phyloP scores from a whole-genome alignment of 2,329 filamentous ascomycete species.

The Aspergillus unguis region DNA sequence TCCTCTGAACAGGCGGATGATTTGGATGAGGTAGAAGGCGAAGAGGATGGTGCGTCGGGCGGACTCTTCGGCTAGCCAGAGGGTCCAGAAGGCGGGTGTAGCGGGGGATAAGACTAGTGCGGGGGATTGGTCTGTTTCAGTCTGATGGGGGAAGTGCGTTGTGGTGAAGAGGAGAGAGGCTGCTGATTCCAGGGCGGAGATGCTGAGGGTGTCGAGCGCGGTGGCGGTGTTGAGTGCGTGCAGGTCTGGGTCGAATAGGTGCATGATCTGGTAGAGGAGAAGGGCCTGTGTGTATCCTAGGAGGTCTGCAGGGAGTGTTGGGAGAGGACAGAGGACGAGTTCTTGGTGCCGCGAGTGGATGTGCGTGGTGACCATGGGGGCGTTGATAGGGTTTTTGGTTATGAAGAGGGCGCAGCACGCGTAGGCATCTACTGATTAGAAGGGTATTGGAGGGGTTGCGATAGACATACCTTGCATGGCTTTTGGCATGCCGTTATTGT shows the following conservation, averaged over 20 bases:
- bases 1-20: constrained; percentile 24
- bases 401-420: constrained; percentile 54
- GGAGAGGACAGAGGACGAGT: constrained; percentile 37
- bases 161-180: constrained; percentile 19
- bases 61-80: constrained; percentile 55
- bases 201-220: constrained; percentile 35
- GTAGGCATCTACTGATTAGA: constrained; percentile 42
- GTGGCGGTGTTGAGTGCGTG: constrained; percentile 37
- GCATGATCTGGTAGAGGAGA: constrained; percentile 50
- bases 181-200: constrained; percentile 25
- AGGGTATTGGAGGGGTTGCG: neutral
- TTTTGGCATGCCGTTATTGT: constrained; percentile 51
- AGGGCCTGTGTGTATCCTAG: constrained; percentile 50
- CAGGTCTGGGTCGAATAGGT: constrained; percentile 53
- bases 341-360: constrained; percentile 47
- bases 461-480: constrained; percentile 46
- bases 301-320: constrained; percentile 23
- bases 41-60: constrained; percentile 52
- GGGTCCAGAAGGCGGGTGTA: constrained; percentile 47
- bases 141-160: constrained; percentile 18
- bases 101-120: constrained; percentile 17
- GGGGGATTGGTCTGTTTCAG: constrained; percentile 1
- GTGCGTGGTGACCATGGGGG: constrained; percentile 47
- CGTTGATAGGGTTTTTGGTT: constrained; percentile 49
- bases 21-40: constrained; percentile 44